Percentiles rank a stretch among this genome's conserved stretches.
These are phyloP conservation scores for Trifolium subterraneum DNA, from an alignment of 306 rosid species.

Conservation along the genomic window DNA sequence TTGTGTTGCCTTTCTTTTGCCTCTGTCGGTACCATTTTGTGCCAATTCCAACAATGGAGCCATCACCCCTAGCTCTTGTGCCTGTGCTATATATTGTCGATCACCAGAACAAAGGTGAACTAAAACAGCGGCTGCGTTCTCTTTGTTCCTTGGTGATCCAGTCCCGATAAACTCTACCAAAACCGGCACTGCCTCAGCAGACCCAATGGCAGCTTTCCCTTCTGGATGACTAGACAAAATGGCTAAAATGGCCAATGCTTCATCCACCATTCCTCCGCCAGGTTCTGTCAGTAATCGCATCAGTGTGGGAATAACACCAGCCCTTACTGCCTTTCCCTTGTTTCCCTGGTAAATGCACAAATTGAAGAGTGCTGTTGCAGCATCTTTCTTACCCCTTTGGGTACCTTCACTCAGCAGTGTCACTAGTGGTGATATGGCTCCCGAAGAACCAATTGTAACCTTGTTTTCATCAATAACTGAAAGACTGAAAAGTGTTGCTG, in stretches of 20 bases:
- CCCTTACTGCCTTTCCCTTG: conserved; percentile 95
- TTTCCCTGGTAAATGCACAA: conserved; percentile 95
- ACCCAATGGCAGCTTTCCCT: conserved; percentile 83
- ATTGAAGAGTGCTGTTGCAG: conserved; percentile 97
- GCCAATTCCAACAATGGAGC: conserved; percentile 73
- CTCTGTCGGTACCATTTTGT: conserved; percentile 90
- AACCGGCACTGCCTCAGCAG: conserved; percentile 83
- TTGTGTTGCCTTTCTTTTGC: conserved; percentile 92
- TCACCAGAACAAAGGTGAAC: conserved; percentile 90
- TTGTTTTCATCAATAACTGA: conserved; percentile 95
- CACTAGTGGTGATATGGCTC: conserved; percentile 94
- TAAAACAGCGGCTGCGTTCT: conserved; percentile 93
- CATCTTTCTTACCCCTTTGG: conserved; percentile 98
- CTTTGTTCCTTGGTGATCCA: conserved; percentile 95
- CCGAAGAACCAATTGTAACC: conserved; percentile 80
- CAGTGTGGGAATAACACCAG: conserved; percentile 88
- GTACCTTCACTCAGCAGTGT: conserved; percentile 86
- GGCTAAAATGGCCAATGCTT: conserved; percentile 95
- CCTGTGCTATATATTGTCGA: conserved; percentile 72
- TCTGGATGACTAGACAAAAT: conserved; percentile 91
- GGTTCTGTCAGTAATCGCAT: conserved; percentile 87
- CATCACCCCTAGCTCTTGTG: conserved; percentile 74
- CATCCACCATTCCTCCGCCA: conserved; percentile 93
- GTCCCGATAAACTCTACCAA: conserved; percentile 80
- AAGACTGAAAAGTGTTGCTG: conserved; percentile 98